Percentiles rank a stretch among this genome's conserved stretches.
Evolutionary conservation across 352 stramenopile species (phyloP).

Genomic region (Phytophthora idaei): DNA sequence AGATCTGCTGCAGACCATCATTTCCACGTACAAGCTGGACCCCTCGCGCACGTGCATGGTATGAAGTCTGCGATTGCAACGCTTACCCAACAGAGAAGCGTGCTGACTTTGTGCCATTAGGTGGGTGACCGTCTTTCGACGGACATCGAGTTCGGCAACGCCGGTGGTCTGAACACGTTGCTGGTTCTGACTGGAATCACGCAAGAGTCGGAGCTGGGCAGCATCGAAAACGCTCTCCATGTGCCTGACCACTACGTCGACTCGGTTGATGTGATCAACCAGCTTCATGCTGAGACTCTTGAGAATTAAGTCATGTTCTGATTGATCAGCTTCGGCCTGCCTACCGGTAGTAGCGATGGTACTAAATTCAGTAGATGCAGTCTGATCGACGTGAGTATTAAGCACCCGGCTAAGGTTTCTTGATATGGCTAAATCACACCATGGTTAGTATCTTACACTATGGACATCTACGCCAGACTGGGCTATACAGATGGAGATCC

Average conservation of each 20-base stretch:
- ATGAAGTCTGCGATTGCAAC: constrained; percentile 2
- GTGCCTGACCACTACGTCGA: constrained; percentile 72
- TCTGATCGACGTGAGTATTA: constrained; percentile 6
- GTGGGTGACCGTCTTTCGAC: constrained; percentile 84
- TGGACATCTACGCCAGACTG: constrained; percentile 12
- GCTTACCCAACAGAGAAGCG: neutral
- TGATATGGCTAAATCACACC: constrained; percentile 8
- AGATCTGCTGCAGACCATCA: constrained; percentile 80
- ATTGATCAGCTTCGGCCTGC: neutral
- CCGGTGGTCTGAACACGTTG: constrained; percentile 72
- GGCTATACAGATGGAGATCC: constrained; percentile 34
- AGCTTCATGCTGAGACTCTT: constrained; percentile 54
- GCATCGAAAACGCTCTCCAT: constrained; percentile 57
- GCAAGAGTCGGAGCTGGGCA: constrained; percentile 54
- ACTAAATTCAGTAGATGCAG: constrained; percentile 24
- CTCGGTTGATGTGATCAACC: constrained; percentile 78
- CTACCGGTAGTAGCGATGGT: no score
- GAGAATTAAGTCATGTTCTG: constrained; percentile 32
- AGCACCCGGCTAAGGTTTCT: neutral
- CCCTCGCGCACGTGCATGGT: constrained; percentile 85
- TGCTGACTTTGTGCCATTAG: constrained; percentile 30
- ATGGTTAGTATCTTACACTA: constrained; percentile 36
- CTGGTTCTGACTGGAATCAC: constrained; percentile 81
- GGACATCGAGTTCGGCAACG: constrained; percentile 85
- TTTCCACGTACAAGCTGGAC: constrained; percentile 73